These are phyloP conservation scores for Ophiobolus disseminans DNA, from an alignment of 2,329 filamentous ascomycete species.

Conservation along the genomic window DNA sequence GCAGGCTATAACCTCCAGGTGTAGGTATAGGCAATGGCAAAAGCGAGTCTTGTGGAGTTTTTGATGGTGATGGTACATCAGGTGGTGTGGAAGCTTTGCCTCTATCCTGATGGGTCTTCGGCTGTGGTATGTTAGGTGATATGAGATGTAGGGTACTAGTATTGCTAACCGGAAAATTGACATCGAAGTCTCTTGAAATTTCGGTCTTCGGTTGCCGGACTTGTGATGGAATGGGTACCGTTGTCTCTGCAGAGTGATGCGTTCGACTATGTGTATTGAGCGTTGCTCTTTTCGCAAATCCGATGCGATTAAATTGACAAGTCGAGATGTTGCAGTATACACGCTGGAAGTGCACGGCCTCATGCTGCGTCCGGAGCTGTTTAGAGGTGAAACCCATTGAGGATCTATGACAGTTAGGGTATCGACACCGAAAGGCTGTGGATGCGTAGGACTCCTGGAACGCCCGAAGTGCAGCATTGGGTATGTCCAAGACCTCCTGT, in stretches of 20 bases:
- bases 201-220: too few relatives aligned
- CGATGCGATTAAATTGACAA: conserved; percentile 11
- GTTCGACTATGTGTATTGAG: conserved; percentile 9
- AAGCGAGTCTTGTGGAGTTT: too few relatives aligned
- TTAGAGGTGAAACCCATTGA: conserved; percentile 7
- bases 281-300: conserved; percentile 5
- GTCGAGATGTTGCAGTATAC: conserved; percentile 9
- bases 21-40: too few relatives aligned
- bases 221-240: background rate
- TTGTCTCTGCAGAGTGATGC: background rate
- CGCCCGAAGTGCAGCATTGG: conserved; percentile 1
- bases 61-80: too few relatives aligned
- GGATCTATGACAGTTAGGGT: conserved; percentile 6
- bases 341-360: conserved; percentile 5
- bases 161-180: too few relatives aligned
- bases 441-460: conserved; percentile 16
- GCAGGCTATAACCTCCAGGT: too few relatives aligned
- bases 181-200: too few relatives aligned
- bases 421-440: conserved; percentile 17
- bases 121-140: too few relatives aligned
- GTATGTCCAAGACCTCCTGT: background rate
- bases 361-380: conserved; percentile 7
- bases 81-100: too few relatives aligned
- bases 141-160: too few relatives aligned
- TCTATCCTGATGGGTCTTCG: too few relatives aligned